A percentile compares a stretch with the other conserved stretches of the same genome.
Conservation (phyloP, 257 asterid genomes). For the Fraxinus americana region DNA sequence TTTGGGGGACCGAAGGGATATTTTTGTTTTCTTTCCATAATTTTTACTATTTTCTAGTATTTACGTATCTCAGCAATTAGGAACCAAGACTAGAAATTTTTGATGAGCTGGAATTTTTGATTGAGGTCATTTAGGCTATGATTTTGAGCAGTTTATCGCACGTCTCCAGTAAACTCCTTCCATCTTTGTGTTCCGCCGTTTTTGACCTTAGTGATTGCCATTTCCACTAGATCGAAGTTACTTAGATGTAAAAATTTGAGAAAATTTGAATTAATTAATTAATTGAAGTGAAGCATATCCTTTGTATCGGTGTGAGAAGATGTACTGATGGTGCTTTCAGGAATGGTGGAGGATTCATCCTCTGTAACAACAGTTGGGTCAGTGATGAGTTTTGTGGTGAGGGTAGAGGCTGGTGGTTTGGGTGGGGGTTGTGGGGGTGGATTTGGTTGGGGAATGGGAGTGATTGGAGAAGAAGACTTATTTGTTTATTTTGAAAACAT, state of each 20-base stretch:
- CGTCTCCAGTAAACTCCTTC: background rate
- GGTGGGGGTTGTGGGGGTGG: too few species aligned
- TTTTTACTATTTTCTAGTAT: too few species aligned
- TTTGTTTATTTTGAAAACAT: too few species aligned
- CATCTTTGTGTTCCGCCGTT: background rate
- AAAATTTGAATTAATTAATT: conserved; percentile 5
- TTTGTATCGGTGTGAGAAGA: conserved; percentile 70
- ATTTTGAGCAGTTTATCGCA: background rate
- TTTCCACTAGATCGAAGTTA: background rate
- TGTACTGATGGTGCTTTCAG: conserved; percentile 70
- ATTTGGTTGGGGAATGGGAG: too few species aligned
- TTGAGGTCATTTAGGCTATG: background rate
- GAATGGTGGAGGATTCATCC: conserved; percentile 79
- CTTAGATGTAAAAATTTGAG: background rate
- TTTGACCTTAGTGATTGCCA: background rate
- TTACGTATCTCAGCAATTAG: too few species aligned
- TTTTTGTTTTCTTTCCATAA: too few species aligned
- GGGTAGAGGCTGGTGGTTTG: too few species aligned
- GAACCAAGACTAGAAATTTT: too few species aligned
- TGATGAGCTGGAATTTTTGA: too few species aligned
- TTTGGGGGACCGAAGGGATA: too few species aligned
- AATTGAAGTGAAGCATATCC: conserved; percentile 38
- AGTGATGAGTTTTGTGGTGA: too few species aligned
- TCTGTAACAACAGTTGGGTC: conserved; percentile 37
- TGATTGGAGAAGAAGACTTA: too few species aligned